Percentiles rank a stretch among this genome's conserved stretches.
Evolutionary conservation across 257 asterid species (phyloP).

Genomic region (Phtheirospermum japonicum): DNA sequence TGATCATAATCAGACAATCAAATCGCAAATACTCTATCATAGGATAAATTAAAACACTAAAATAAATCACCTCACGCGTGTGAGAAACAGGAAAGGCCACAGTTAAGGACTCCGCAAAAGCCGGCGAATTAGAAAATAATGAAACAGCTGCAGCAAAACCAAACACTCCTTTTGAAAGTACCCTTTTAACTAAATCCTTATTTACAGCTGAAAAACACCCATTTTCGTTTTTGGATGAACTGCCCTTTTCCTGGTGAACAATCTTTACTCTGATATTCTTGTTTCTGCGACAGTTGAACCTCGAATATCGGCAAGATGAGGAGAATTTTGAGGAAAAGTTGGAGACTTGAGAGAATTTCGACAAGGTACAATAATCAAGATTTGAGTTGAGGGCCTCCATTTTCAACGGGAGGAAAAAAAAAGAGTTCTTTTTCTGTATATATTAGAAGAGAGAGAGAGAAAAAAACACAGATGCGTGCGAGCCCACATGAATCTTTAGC

Average conservation of each 20-base stretch:
- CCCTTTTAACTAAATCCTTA: constrained; percentile 43
- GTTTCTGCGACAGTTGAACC: constrained; percentile 25
- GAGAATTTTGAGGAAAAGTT: constrained; percentile 43
- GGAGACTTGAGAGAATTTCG: constrained; percentile 33
- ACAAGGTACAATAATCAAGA: constrained; percentile 38
- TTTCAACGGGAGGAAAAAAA: constrained; percentile 10
- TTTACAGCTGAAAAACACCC: constrained; percentile 23
- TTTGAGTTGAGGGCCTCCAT: constrained; percentile 64
- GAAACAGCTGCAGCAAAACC: constrained; percentile 77
- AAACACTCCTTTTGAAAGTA: constrained; percentile 52
- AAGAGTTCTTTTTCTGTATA: background rate
- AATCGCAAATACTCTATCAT: no score
- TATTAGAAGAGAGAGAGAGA: no score
- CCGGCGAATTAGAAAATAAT: constrained; percentile 51
- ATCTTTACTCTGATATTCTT: constrained; percentile 28
- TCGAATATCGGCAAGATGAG: constrained; percentile 32
- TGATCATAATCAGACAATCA: no score
- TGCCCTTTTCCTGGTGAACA: constrained; percentile 25
- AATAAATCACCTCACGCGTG: constrained; percentile 61
- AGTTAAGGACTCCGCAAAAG: constrained; percentile 72
- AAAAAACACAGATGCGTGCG: no score
- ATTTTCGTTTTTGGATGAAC: constrained; percentile 12
- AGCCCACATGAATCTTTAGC: constrained; percentile 48
- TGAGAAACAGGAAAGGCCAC: constrained; percentile 94
- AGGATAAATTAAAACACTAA: no score